A percentile compares a stretch with the other conserved stretches of the same genome.
phyloP scores from a whole-genome alignment of 75 land plant species.

The Pseudotsuga menziesii region DNA sequence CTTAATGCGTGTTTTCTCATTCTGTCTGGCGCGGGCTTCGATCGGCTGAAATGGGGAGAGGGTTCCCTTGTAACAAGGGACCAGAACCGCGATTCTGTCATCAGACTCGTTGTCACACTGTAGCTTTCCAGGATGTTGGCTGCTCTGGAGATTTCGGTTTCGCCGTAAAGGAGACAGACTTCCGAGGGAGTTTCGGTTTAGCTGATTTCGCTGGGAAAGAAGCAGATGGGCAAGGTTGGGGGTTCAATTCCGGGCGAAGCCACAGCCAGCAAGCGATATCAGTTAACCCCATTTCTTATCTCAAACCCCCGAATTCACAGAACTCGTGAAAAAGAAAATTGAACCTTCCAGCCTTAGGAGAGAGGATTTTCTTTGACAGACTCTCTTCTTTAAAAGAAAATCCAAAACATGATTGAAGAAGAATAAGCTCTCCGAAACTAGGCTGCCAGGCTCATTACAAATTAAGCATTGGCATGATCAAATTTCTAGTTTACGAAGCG shows the following conservation, averaged over 20 bases:
- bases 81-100: conserved; percentile 22
- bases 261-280: not conserved
- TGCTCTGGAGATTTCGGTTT: not conserved
- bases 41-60: not conserved
- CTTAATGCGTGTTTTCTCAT: not conserved
- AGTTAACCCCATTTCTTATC: not conserved
- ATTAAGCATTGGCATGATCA: not conserved
- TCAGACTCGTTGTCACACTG: conserved; percentile 11
- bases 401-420: not conserved
- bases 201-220: too few relatives aligned
- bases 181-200: too few relatives aligned
- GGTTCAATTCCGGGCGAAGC: not conserved
- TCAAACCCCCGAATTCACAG: not conserved
- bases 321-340: not conserved
- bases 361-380: not conserved
- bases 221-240: not conserved
- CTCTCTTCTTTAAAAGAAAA: not conserved
- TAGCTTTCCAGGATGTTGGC: too few relatives aligned
- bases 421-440: too few relatives aligned
- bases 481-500: not conserved
- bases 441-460: not conserved
- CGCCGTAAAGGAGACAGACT: too few relatives aligned
- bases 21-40: not conserved
- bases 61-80: conserved; percentile 22
- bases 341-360: not conserved